Conservation (phyloP, 805 yeast genomes). For the Lipomyces oligophaga region DNA sequence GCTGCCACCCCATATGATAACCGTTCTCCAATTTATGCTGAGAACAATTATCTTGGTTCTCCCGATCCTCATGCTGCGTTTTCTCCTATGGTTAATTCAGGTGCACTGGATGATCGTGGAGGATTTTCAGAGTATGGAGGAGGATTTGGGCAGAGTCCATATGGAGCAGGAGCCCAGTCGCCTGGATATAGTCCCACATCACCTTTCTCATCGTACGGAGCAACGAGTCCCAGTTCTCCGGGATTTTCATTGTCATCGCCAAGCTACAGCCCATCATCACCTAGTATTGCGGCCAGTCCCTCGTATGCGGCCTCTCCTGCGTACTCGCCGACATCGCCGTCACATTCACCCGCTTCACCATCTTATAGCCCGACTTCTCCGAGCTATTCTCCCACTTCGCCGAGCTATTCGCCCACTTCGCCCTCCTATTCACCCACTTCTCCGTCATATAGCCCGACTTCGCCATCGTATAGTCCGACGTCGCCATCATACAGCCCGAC, state of each 20-base stretch:
- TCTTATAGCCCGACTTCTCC: constrained; percentile 76
- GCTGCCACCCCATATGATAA: constrained; percentile 88
- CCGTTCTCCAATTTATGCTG: constrained; percentile 54
- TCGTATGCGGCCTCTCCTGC: constrained; percentile 66
- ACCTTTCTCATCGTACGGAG: constrained; percentile 56
- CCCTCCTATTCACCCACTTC: constrained; percentile 65
- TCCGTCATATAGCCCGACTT: constrained; percentile 65
- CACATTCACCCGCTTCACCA: constrained; percentile 64
- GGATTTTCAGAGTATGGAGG: constrained; percentile 90
- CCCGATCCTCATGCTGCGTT: constrained; percentile 70
- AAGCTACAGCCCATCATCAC: constrained; percentile 67
- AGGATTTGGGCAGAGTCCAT: constrained; percentile 52
- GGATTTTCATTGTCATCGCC: constrained; percentile 71
- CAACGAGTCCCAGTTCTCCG: constrained; percentile 65
- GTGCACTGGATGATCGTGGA: constrained; percentile 73
- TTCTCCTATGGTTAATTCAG: constrained; percentile 89
- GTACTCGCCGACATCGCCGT: constrained; percentile 70
- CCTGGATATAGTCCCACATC: constrained; percentile 74
- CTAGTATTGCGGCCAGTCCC: constrained; percentile 67
- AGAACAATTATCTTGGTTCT: constrained; percentile 56
- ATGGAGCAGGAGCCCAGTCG: constrained; percentile 50
- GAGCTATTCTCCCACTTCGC: constrained; percentile 78
- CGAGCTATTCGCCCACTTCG: constrained; percentile 73
- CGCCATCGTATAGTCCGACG: constrained; percentile 74
- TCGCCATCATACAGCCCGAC: constrained; percentile 79